These are phyloP conservation scores for Boletus speciosus DNA, from an alignment of 768 basidiomycete genomes.

Conservation along the genomic window DNA sequence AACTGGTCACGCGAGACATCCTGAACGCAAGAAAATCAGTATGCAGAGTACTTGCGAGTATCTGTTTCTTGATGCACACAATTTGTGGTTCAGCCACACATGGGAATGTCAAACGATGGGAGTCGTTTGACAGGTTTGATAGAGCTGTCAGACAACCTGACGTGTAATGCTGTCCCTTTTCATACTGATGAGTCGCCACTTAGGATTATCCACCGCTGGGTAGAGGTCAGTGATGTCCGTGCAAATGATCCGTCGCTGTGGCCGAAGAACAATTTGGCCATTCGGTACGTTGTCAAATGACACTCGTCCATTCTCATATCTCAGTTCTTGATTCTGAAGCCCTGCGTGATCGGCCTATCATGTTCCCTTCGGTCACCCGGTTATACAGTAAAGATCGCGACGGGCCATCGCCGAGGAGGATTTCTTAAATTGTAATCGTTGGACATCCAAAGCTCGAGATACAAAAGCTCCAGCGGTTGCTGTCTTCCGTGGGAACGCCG, in stretches of 20 bases:
- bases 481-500: conserved; percentile 17
- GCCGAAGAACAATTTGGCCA: not conserved
- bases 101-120: not conserved
- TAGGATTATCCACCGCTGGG: no score
- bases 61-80: not conserved
- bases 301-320: not conserved
- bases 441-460: not conserved
- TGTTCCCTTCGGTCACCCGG: not conserved
- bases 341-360: not conserved
- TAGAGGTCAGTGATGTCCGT: not conserved
- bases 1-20: not conserved
- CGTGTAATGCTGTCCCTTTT: not conserved
- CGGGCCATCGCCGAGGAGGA: not conserved
- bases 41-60: not conserved
- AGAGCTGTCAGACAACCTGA: not conserved
- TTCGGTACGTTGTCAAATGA: not conserved
- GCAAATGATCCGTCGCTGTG: no score
- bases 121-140: not conserved
- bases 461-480: conserved; percentile 12
- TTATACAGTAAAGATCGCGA: not conserved
- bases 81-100: not conserved
- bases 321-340: not conserved
- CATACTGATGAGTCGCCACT: not conserved
- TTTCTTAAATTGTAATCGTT: conserved; percentile 1
- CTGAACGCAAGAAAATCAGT: not conserved